Evolutionary conservation across 2,329 filamentous ascomycete species (phyloP), one percentile per base, ranked within the genome.

Genomic region (Alternaria dauci): DNA sequence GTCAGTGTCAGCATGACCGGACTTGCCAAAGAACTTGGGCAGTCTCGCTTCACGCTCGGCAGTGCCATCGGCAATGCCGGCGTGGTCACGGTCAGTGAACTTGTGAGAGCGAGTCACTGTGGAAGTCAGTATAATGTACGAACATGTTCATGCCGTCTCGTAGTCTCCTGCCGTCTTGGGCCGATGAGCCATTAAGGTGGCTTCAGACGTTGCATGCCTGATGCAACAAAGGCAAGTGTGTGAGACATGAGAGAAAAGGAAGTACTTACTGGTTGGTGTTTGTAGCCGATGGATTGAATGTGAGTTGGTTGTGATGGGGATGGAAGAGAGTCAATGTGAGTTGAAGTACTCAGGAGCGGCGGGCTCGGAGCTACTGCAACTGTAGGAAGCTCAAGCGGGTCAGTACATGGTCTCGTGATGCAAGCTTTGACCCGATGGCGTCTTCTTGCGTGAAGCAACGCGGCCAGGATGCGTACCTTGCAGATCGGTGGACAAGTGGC

Each of bases 71-170:
- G 90, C 89, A 70, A 92, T 82, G 75, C 87, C 91, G 73, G 88
- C 88, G 83, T 97, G 91, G 85, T 96, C 91, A 82, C 94, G 94
- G 81, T 96, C 93, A 83, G 93, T 96, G 84, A 86, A 88, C 86
- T 98, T 99, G 88, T 94, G 92, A 68, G 94, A 96, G 80, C 95
- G 94, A 84, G 95, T 97, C 94, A 99, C 94, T 97, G 25, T 9
- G n/a, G 46, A 36, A 34, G 46, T 50, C 46, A 50, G 71, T 30
- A 18, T 5, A 47, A 8, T 7, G 61, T 74, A 28, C 70, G 67
- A 42, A 59, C 39, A 36, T 18, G 26, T 38, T 46, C 16, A 8
- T 20, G 8, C 25, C 30, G 11, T 26, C 26, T 18, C 46, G n/a
- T 23, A 38, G 32, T 32, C 32, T 50, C 46, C 20, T 50, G 46